phyloP scores from a whole-genome alignment of 305 asterid genomes.

The Ilex paraguariensis region DNA sequence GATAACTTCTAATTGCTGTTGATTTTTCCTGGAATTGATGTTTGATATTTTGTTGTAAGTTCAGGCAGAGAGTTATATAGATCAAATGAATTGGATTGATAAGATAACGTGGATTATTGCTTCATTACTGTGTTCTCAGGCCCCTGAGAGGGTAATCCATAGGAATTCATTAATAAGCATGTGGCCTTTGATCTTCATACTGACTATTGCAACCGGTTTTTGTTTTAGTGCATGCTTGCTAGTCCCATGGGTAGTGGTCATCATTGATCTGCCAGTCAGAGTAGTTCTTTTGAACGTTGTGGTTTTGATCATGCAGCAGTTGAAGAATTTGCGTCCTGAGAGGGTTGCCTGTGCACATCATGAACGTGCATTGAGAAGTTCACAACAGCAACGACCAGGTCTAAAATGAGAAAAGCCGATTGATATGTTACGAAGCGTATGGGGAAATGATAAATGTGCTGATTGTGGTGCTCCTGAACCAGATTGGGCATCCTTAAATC shows the following conservation, averaged over 20 bases:
- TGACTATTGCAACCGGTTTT: neutral
- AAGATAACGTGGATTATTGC: slow-evolving; percentile 99
- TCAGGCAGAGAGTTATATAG: slow-evolving; percentile 99
- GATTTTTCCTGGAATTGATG: too few species aligned
- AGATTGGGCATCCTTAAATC: too few species aligned
- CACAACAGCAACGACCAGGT: slow-evolving; percentile 58
- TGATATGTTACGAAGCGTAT: slow-evolving; percentile 68
- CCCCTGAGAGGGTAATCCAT: slow-evolving; percentile 80
- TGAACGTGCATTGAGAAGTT: slow-evolving; percentile 66
- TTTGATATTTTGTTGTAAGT: slow-evolving; percentile 28
- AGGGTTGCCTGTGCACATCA: slow-evolving; percentile 56
- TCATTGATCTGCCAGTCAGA: slow-evolving; percentile 94
- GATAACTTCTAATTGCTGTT: too few species aligned
- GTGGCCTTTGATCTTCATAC: too few species aligned
- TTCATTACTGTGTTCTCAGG: slow-evolving; percentile 91
- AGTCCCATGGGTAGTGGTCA: slow-evolving; percentile 97
- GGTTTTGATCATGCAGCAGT: slow-evolving; percentile 83
- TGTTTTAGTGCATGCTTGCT: slow-evolving; percentile 62
- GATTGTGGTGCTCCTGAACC: slow-evolving; percentile 38
- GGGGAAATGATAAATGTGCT: slow-evolving; percentile 91
- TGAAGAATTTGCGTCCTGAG: slow-evolving; percentile 80
- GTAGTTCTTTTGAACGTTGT: slow-evolving; percentile 90
- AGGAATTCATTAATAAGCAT: neutral
- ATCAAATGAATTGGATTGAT: slow-evolving; percentile 99
- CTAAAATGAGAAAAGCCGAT: slow-evolving; percentile 81